Evolutionary conservation across 805 yeast species (phyloP).

Genomic region (Barnettozyma sucrosica): DNA sequence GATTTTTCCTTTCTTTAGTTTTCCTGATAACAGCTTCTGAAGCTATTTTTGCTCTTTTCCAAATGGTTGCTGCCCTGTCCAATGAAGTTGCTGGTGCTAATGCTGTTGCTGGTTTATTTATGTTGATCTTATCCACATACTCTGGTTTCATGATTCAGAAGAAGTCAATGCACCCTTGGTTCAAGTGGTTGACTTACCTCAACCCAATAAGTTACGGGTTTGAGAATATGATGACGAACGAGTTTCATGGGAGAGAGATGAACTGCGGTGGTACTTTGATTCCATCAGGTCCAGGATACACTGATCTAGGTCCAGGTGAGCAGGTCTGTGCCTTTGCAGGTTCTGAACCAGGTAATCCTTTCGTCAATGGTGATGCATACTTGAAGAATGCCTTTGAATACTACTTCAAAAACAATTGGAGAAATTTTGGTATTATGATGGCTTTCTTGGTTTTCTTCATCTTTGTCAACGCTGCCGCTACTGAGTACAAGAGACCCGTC

Average conservation of each 20-base stretch:
- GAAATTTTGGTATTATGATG: slow-evolving; percentile 66
- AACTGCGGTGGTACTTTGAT: slow-evolving; percentile 47
- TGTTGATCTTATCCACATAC: slow-evolving; percentile 48
- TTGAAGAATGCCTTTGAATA: slow-evolving; percentile 44
- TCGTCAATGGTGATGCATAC: slow-evolving; percentile 58
- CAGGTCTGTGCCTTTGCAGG: slow-evolving; percentile 60
- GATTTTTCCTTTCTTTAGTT: slow-evolving; percentile 46
- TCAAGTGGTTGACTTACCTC: slow-evolving; percentile 56
- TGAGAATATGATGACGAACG: slow-evolving; percentile 61
- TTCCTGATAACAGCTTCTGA: slow-evolving; percentile 40
- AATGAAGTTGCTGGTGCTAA: slow-evolving; percentile 37
- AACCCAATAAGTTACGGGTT: slow-evolving; percentile 54
- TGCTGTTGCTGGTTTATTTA: slow-evolving; percentile 49
- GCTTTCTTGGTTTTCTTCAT: slow-evolving; percentile 52
- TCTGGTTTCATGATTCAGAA: slow-evolving; percentile 64
- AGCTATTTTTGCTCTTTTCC: slow-evolving; percentile 47
- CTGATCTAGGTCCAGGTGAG: slow-evolving; percentile 29
- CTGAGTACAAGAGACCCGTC: slow-evolving; percentile 44
- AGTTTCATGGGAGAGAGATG: slow-evolving; percentile 53
- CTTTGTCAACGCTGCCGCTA: slow-evolving; percentile 41
- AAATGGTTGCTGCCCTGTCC: slow-evolving; percentile 37
- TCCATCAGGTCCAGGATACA: slow-evolving; percentile 57
- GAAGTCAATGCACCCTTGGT: slow-evolving; percentile 64
- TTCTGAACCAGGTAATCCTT: slow-evolving; percentile 44
- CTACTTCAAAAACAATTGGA: slow-evolving; percentile 61